Percentiles rank a stretch among this genome's conserved stretches.
phyloP scores from a whole-genome alignment of 192 early-diverging fungal genomes.

The Backusella liffmaniae region DNA sequence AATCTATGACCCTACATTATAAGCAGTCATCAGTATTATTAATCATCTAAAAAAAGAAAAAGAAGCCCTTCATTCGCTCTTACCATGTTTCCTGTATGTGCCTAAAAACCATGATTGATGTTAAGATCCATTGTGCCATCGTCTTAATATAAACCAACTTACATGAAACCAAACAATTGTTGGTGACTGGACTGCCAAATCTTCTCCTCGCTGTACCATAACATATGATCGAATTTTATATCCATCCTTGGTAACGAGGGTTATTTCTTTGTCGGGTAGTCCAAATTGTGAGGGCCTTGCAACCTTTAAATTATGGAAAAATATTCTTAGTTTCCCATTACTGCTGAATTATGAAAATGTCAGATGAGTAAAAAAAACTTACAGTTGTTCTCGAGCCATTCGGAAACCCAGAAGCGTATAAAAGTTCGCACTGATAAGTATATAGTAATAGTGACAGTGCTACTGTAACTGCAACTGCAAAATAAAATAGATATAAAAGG shows the following conservation, averaged over 20 bases:
- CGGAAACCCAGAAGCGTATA: constrained; percentile 29
- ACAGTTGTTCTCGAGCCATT: constrained; percentile 28
- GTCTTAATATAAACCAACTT: constrained; percentile 34
- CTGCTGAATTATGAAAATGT: background rate
- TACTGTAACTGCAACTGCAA: constrained; percentile 15
- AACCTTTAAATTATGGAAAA: constrained; percentile 39
- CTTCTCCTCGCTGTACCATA: constrained; percentile 61
- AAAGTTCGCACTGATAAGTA: constrained; percentile 31
- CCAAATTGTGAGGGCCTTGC: constrained; percentile 67
- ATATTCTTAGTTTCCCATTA: background rate
- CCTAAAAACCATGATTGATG: background rate
- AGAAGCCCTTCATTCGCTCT: background rate
- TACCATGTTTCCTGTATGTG: constrained; percentile 91
- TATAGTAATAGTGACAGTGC: constrained; percentile 24
- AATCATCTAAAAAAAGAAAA: background rate
- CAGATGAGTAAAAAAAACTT: background rate
- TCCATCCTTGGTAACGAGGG: constrained; percentile 80
- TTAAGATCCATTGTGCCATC: background rate
- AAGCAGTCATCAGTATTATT: background rate
- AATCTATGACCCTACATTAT: constrained; percentile 79
- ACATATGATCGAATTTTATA: constrained; percentile 76
- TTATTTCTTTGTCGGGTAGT: constrained; percentile 59
- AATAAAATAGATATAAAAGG: constrained; percentile 23
- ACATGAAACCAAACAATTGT: constrained; percentile 73
- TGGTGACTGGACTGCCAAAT: constrained; percentile 51